These are phyloP conservation scores for Pythium sp. DNA, from an alignment of 352 stramenopile genomes.

Conservation along the genomic window DNA sequence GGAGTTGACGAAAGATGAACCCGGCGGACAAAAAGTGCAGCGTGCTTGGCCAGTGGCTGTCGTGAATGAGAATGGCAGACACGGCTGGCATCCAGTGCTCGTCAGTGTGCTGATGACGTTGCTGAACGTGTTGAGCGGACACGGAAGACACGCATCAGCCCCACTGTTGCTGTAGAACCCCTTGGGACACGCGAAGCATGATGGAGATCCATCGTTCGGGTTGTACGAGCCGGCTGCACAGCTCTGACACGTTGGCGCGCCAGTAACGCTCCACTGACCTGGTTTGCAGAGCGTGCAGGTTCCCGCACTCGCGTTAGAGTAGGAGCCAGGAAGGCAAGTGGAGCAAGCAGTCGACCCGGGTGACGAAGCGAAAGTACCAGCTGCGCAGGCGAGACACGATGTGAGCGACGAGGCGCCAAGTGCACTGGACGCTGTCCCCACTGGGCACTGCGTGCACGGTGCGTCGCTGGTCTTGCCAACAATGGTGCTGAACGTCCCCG, in stretches of 20 bases:
- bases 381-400: constrained; percentile 30
- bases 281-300: constrained; percentile 35
- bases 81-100: constrained; percentile 28
- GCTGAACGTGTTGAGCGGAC: constrained; percentile 52
- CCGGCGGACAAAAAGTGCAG: constrained; percentile 28
- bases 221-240: constrained; percentile 51
- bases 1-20: constrained; percentile 23
- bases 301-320: constrained; percentile 38
- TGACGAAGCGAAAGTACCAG: constrained; percentile 26
- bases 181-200: constrained; percentile 49
- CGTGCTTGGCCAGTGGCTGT: constrained; percentile 26
- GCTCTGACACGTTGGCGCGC: constrained; percentile 30
- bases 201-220: constrained; percentile 30
- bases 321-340: constrained; percentile 30
- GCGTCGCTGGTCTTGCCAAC: constrained; percentile 32
- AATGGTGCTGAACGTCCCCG: constrained; percentile 46
- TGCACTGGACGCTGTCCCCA: constrained; percentile 43
- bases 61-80: constrained; percentile 37
- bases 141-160: constrained; percentile 32
- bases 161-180: constrained; percentile 59
- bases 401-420: constrained; percentile 28
- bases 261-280: constrained; percentile 41
- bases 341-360: constrained; percentile 21
- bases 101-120: constrained; percentile 18
- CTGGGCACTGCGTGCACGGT: constrained; percentile 44